Base-by-base conservation (phyloP, 73 alveolate species). In the Paramecium sexaurelia region DNA sequence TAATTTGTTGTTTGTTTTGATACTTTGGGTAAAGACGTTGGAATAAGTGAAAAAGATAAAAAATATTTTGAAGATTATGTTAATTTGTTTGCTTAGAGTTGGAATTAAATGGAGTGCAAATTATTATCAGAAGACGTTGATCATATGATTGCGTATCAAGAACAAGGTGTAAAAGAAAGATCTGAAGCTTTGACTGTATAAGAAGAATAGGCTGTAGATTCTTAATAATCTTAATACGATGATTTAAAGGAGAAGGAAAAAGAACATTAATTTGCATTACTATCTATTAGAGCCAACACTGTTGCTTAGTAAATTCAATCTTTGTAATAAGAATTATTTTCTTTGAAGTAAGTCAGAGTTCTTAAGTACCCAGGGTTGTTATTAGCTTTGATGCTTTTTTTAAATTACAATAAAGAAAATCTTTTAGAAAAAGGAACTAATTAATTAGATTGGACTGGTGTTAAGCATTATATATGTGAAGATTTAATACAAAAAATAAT, bases 1-100 rank as follows among this genome's bases (percentile, higher is more conserved):
- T 69, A 95, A 68, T 96, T 94, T 86, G 97, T 95, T 36, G 96
- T 97, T 40, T 94, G 98, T 73, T 85, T 96, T 19, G 99, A 97
- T 90, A 97, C 99, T 37, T 66, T 97, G 93, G 99, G 99, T 32
- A 96, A 97, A 85, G 99, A 97, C 85, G 85, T 97, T 39, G 96
- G 87, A 19, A 92, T 95, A 33, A 73, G 92, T 40, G 96, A 89
- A 41, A 95, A 93, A 67, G 96, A 97, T 85, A 95, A 85, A 61
- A 90, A 95, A 36, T 94, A 92, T 91, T 95, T 96, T 24, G 94
- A 95, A 27, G 94, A 94, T 55, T 92, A 92, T 47, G 98, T 97
- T 4, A 96, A 93, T 75, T 85, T 95, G 75, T 93, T 96, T 45
- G 95, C 95, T 9, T 84, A 87, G 22, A 82, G 95, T 35, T 96